A percentile compares a stretch with the other conserved stretches of the same genome.
Conservation (phyloP, 1,284 basidiomycete genomes). For the Schizophyllum amplum region DNA sequence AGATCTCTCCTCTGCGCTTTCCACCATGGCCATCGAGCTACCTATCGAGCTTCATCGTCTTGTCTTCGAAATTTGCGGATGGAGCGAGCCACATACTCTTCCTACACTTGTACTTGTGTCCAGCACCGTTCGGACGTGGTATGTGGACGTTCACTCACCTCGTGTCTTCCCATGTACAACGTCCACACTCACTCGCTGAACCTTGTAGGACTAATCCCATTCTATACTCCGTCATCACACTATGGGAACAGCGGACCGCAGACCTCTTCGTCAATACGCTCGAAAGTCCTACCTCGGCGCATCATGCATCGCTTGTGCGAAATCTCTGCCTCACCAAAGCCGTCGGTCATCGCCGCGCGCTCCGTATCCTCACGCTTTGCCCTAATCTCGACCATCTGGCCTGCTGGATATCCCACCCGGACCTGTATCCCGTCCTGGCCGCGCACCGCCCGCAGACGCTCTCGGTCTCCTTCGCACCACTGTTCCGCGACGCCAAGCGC, state of each 20-base stretch:
- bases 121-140: neutral
- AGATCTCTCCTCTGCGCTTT: neutral
- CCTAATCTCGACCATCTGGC: neutral
- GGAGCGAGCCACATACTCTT: neutral
- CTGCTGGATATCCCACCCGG: neutral
- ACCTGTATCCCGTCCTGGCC: neutral
- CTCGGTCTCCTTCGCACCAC: neutral
- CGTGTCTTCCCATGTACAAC: neutral
- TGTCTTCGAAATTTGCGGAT: neutral
- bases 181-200: neutral
- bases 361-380: neutral
- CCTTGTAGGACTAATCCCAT: neutral
- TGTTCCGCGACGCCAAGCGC: neutral
- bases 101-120: neutral
- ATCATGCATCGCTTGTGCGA: neutral
- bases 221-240: neutral
- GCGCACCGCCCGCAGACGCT: neutral
- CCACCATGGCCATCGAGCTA: neutral
- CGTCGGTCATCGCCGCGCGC: neutral
- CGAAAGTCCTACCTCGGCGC: neutral
- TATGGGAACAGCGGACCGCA: neutral
- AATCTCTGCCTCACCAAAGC: neutral
- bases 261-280: neutral
- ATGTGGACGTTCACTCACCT: neutral
- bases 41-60: neutral